These are phyloP conservation scores for Zygosaccharomyces rouxii DNA, from an alignment of 805 yeast genomes.

Conservation along the genomic window DNA sequence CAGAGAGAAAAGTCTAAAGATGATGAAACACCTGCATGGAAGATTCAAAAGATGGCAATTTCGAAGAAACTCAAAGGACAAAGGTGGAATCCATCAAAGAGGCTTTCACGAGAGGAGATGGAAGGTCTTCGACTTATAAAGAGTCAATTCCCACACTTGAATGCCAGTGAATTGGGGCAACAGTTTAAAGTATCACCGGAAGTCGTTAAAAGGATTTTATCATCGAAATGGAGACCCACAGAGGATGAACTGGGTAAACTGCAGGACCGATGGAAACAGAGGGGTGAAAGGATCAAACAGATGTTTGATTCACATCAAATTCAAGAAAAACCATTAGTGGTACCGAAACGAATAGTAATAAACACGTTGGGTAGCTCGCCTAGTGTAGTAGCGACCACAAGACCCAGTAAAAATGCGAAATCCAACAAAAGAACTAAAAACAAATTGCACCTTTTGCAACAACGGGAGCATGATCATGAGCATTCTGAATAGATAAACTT, in stretches of 20 bases:
- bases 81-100: constrained; percentile 64
- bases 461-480: not conserved
- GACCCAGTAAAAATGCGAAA: not conserved
- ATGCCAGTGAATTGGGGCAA: constrained; percentile 54
- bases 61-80: constrained; percentile 54
- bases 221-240: constrained; percentile 70
- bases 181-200: constrained; percentile 74
- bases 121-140: constrained; percentile 57
- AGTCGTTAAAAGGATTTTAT: constrained; percentile 72
- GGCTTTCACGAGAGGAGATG: constrained; percentile 65
- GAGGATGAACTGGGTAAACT: constrained; percentile 45
- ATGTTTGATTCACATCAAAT: constrained; percentile 12
- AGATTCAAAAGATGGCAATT: constrained; percentile 60
- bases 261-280: constrained; percentile 48
- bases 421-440: constrained; percentile 1
- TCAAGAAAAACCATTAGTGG: not conserved
- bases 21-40: constrained; percentile 57
- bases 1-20: constrained; percentile 7
- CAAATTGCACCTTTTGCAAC: constrained; percentile 10
- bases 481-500: constrained; percentile 1
- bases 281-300: constrained; percentile 41
- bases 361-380: not conserved
- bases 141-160: constrained; percentile 53
- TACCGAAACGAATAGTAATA: not conserved
- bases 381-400: not conserved